Conservation (phyloP, 352 stramenopile genomes). For the Phytophthora europaea region DNA sequence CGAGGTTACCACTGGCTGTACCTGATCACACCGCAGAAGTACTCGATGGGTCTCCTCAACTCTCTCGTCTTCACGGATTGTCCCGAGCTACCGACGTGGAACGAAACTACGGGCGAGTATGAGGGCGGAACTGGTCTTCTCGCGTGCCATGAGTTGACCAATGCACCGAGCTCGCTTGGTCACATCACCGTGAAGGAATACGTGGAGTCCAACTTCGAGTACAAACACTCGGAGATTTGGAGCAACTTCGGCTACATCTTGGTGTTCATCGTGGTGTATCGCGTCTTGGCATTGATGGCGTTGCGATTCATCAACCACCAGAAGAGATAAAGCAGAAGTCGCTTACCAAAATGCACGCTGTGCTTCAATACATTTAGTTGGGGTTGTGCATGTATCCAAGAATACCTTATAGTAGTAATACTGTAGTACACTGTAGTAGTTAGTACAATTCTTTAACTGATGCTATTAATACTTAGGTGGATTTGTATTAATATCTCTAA, state of each 20-base stretch:
- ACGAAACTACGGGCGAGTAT: constrained; percentile 21
- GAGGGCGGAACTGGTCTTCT: constrained; percentile 22
- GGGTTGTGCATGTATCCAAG: too few relatives aligned
- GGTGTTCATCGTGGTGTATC: constrained; percentile 42
- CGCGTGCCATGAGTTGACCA: constrained; percentile 22
- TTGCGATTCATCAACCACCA: constrained; percentile 59
- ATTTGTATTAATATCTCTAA: too few relatives aligned
- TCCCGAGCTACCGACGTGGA: constrained; percentile 34
- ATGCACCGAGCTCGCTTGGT: constrained; percentile 20
- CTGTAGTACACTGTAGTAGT: too few relatives aligned
- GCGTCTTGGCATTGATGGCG: constrained; percentile 38
- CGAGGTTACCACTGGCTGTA: constrained; percentile 55
- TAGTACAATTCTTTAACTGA: too few relatives aligned
- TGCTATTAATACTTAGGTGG: too few relatives aligned
- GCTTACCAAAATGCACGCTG: too few relatives aligned
- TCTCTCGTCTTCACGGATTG: constrained; percentile 45
- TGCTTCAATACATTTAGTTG: too few relatives aligned
- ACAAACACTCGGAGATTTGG: constrained; percentile 45
- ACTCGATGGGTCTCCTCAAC: constrained; percentile 39
- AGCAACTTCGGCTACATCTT: constrained; percentile 40
- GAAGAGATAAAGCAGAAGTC: constrained; percentile 37
- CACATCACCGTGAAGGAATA: constrained; percentile 36
- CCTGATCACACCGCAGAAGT: constrained; percentile 49
- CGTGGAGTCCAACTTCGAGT: constrained; percentile 35
- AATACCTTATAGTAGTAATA: too few relatives aligned